Conservation (phyloP, 768 basidiomycete species). For the Clitopilus passeckerianus region DNA sequence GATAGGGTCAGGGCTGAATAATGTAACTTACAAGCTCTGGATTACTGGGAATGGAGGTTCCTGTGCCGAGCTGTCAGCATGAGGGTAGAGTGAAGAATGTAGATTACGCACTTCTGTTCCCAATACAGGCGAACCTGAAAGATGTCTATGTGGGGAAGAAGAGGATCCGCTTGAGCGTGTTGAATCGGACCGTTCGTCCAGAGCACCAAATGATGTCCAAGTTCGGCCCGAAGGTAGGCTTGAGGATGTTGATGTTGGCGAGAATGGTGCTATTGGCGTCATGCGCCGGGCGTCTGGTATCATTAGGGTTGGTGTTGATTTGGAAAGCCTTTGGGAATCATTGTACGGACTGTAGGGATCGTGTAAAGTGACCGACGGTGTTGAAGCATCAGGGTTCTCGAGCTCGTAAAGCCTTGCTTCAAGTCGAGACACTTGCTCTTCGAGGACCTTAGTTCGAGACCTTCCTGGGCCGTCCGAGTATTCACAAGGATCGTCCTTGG, state of each 20-base stretch:
- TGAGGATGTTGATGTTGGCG: constrained; percentile 37
- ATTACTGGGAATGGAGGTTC: constrained; percentile 33
- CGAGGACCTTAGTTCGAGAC: constrained; percentile 54
- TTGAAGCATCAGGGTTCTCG: constrained; percentile 44
- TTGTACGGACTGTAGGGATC: constrained; percentile 40
- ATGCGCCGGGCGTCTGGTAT: constrained; percentile 24
- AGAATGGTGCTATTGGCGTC: constrained; percentile 35
- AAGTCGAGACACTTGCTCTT: constrained; percentile 53
- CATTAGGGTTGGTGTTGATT: constrained; percentile 25
- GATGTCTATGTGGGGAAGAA: constrained; percentile 29
- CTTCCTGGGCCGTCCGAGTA: constrained; percentile 61
- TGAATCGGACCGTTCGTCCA: constrained; percentile 32
- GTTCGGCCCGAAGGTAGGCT: constrained; percentile 44
- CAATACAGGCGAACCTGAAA: constrained; percentile 30
- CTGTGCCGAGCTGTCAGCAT: constrained; percentile 16
- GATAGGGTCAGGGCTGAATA: constrained; percentile 1
- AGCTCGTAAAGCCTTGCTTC: constrained; percentile 53
- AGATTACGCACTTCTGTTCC: constrained; percentile 30
- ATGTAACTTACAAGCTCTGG: constrained; percentile 27
- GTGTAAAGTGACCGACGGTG: constrained; percentile 44
- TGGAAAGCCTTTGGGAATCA: constrained; percentile 25
- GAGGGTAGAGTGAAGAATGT: not conserved
- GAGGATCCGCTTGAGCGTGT: constrained; percentile 40
- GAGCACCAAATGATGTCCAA: constrained; percentile 30
- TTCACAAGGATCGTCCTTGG: constrained; percentile 66